Percentiles rank a stretch among this genome's conserved stretches.
Conservation (phyloP, 352 stramenopile genomes). For the Phytopythium mirpurense region DNA sequence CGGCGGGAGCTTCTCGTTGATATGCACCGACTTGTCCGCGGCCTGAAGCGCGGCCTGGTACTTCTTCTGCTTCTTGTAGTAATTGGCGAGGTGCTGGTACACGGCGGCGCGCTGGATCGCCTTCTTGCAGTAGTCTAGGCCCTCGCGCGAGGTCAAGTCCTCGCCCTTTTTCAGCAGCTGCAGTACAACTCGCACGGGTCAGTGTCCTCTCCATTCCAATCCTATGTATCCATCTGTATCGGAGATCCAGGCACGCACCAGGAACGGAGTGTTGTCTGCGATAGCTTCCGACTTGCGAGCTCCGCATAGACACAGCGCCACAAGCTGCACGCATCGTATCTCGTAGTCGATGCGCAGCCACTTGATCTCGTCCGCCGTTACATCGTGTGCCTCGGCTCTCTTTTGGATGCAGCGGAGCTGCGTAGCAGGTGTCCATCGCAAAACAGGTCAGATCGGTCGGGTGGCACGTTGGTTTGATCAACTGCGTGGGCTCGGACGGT, state of each 20-base stretch:
- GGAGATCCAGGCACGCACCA: conserved; percentile 29
- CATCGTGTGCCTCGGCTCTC: conserved; percentile 36
- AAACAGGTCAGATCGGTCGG: too few species aligned
- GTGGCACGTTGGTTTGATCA: too few species aligned
- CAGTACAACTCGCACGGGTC: neutral
- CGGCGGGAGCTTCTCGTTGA: conserved; percentile 49
- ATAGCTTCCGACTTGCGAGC: conserved; percentile 35
- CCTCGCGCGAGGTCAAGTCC: conserved; percentile 47
- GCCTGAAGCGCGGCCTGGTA: conserved; percentile 56
- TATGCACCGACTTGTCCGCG: conserved; percentile 48
- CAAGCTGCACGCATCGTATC: conserved; percentile 66
- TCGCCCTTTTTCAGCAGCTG: conserved; percentile 66
- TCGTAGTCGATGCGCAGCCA: conserved; percentile 70
- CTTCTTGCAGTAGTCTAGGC: conserved; percentile 64
- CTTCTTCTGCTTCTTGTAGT: conserved; percentile 80
- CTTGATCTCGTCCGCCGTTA: conserved; percentile 50
- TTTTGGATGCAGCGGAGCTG: conserved; percentile 69
- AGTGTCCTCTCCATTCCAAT: neutral
- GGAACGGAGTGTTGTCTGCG: conserved; percentile 54
- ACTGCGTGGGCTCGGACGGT: neutral
- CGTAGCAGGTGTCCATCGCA: too few species aligned
- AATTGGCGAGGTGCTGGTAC: conserved; percentile 57
- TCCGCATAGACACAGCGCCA: conserved; percentile 62
- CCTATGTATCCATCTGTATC: too few species aligned
- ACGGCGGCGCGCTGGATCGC: conserved; percentile 48